Evolutionary conservation across 2,329 filamentous ascomycete genomes (phyloP).

Genomic region (Verticillium albo-atrum): DNA sequence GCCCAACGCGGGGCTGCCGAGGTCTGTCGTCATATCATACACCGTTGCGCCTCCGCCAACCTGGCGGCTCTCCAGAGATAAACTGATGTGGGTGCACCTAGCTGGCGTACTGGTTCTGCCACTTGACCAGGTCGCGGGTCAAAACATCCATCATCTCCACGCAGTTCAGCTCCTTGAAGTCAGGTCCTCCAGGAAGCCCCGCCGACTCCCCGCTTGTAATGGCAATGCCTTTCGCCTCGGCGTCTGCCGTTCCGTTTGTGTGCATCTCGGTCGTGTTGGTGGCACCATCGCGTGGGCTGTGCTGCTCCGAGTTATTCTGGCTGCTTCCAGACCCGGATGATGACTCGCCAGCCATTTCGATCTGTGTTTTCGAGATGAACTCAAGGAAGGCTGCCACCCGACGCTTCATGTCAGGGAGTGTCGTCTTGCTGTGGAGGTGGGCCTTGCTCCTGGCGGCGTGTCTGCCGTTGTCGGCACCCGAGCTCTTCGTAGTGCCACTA

Average conservation of each 20-base stretch:
- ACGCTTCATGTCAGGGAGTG: constrained; percentile 83
- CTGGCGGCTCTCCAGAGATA: not conserved
- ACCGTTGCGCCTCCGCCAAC: not conserved
- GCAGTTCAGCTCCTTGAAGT: constrained; percentile 70
- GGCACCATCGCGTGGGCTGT: constrained; percentile 18
- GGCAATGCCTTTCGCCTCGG: constrained; percentile 9
- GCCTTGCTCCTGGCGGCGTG: constrained; percentile 47
- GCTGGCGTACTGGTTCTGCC: constrained; percentile 67
- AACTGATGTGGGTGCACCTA: not conserved
- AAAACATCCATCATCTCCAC: constrained; percentile 89
- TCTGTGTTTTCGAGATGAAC: constrained; percentile 83
- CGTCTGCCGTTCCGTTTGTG: constrained; percentile 11
- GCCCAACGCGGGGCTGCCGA: not conserved
- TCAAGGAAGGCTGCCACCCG: constrained; percentile 81
- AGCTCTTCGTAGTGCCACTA: constrained; percentile 27
- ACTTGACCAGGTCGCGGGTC: constrained; percentile 75
- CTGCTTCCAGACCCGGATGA: constrained; percentile 33
- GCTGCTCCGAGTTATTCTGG: constrained; percentile 16
- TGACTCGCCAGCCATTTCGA: constrained; percentile 72
- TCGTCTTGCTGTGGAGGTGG: constrained; percentile 61
- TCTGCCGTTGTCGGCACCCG: constrained; percentile 41
- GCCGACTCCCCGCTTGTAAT: constrained; percentile 7
- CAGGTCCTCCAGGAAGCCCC: not conserved
- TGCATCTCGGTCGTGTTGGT: constrained; percentile 12
- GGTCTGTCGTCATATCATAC: not conserved